Evolutionary conservation across 306 rosid genomes (phyloP).

Genomic region (Lathyrus oleraceus): DNA sequence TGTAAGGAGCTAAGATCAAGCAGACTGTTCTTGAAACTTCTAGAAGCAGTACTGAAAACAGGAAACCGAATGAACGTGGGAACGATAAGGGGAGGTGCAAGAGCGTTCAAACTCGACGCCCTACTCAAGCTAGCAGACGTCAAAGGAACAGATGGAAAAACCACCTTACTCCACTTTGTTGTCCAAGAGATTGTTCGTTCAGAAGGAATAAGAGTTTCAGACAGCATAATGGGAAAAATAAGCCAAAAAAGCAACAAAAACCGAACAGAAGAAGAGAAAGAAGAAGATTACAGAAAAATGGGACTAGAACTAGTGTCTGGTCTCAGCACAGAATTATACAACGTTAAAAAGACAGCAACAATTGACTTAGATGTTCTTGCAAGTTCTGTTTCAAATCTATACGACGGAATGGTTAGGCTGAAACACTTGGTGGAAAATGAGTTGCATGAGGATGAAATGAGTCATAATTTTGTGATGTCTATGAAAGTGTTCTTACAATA

Average conservation of each 20-base stretch:
- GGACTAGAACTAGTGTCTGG: slow-evolving; percentile 89
- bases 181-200: slow-evolving; percentile 85
- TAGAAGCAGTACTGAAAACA: slow-evolving; percentile 91
- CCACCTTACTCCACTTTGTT: slow-evolving; percentile 87
- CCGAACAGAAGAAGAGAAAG: slow-evolving; percentile 69
- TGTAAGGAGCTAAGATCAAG: slow-evolving; percentile 95
- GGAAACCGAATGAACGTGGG: slow-evolving; percentile 98
- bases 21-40: slow-evolving; percentile 84
- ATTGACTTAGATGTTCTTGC: slow-evolving; percentile 83
- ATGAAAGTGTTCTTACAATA: slow-evolving; percentile 56
- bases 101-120: slow-evolving; percentile 86
- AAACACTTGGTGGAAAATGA: slow-evolving; percentile 45
- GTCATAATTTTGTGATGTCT: slow-evolving; percentile 43
- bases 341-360: slow-evolving; percentile 84
- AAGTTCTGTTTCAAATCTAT: slow-evolving; percentile 62
- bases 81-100: slow-evolving; percentile 91
- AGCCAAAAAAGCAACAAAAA: slow-evolving; percentile 59
- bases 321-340: slow-evolving; percentile 79
- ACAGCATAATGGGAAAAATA: slow-evolving; percentile 93
- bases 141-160: slow-evolving; percentile 91
- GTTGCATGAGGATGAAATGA: slow-evolving; percentile 45
- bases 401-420: slow-evolving; percentile 58
- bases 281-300: slow-evolving; percentile 81
- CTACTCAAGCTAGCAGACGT: slow-evolving; percentile 91
- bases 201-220: slow-evolving; percentile 81